Conservation (phyloP, 2,329 filamentous ascomycete genomes). For the Xylaria sp. region DNA sequence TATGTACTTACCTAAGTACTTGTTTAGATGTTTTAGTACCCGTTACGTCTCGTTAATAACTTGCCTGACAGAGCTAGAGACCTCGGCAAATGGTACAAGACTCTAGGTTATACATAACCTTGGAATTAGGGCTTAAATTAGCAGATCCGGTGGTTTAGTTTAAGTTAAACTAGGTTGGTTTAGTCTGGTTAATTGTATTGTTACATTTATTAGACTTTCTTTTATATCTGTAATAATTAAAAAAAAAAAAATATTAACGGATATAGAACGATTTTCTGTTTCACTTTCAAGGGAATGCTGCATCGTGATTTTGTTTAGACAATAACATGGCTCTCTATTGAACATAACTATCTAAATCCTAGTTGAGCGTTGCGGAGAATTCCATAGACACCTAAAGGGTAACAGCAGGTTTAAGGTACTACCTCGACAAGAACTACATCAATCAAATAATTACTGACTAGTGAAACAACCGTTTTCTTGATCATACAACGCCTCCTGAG, state of each 20-base stretch:
- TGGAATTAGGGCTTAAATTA: too few species aligned
- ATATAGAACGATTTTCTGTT: constrained; percentile 11
- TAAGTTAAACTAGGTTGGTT: too few species aligned
- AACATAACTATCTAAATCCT: not conserved
- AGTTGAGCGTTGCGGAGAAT: not conserved
- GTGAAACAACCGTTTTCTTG: not conserved
- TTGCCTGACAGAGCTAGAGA: too few species aligned
- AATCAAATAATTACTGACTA: not conserved
- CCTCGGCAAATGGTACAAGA: too few species aligned
- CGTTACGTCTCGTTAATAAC: too few species aligned
- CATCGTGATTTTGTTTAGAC: not conserved
- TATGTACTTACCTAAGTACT: too few species aligned
- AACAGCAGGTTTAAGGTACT: not conserved
- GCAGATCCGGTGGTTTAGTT: too few species aligned
- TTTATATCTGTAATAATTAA: too few species aligned
- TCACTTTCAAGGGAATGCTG: not conserved
- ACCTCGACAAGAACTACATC: not conserved
- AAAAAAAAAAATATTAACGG: constrained; percentile 21
- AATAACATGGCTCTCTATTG: not conserved
- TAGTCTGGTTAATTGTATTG: too few species aligned
- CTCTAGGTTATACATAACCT: too few species aligned
- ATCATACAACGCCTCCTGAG: not conserved
- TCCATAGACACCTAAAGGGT: not conserved
- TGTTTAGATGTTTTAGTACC: too few species aligned
- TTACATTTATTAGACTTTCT: too few species aligned